Evolutionary conservation across 2,329 filamentous ascomycete genomes (phyloP).

Genomic region (Zalaria obscura): DNA sequence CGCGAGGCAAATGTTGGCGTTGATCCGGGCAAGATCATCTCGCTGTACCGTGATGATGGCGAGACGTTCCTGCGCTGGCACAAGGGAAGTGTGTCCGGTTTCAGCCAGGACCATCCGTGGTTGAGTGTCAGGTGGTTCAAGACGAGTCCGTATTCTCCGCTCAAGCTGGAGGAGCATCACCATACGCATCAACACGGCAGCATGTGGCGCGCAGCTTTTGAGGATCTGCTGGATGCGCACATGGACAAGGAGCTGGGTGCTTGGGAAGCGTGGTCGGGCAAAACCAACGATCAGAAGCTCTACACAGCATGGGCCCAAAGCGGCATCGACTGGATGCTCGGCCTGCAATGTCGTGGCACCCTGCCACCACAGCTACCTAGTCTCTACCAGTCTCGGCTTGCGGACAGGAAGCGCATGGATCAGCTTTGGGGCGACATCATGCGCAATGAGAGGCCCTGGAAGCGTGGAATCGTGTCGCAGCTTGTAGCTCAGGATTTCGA

Average conservation of each 20-base stretch:
- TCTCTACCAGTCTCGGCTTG: slow-evolving; percentile 5
- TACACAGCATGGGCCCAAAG: slow-evolving; percentile 9
- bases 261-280: slow-evolving; percentile 6
- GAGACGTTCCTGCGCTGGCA: not conserved
- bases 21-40: slow-evolving; percentile 10
- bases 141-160: slow-evolving; percentile 38
- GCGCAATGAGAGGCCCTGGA: not conserved
- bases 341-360: slow-evolving; percentile 19
- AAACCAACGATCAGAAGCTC: slow-evolving; percentile 3
- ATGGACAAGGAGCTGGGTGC: slow-evolving; percentile 13
- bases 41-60: slow-evolving; percentile 13
- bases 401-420: slow-evolving; percentile 5
- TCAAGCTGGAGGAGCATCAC: slow-evolving; percentile 35
- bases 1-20: slow-evolving; percentile 12
- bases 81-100: not conserved
- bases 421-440: slow-evolving; percentile 5
- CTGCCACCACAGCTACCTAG: slow-evolving; percentile 16
- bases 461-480: slow-evolving; percentile 1
- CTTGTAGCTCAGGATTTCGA: slow-evolving; percentile 7
- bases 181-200: slow-evolving; percentile 18
- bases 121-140: slow-evolving; percentile 22
- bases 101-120: slow-evolving; percentile 11
- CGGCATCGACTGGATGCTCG: slow-evolving; percentile 22
- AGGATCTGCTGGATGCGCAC: slow-evolving; percentile 39
- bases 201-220: slow-evolving; percentile 43